Evolutionary conservation across 1,284 basidiomycete species (phyloP).

Genomic region (Trichosporon coremiiforme): DNA sequence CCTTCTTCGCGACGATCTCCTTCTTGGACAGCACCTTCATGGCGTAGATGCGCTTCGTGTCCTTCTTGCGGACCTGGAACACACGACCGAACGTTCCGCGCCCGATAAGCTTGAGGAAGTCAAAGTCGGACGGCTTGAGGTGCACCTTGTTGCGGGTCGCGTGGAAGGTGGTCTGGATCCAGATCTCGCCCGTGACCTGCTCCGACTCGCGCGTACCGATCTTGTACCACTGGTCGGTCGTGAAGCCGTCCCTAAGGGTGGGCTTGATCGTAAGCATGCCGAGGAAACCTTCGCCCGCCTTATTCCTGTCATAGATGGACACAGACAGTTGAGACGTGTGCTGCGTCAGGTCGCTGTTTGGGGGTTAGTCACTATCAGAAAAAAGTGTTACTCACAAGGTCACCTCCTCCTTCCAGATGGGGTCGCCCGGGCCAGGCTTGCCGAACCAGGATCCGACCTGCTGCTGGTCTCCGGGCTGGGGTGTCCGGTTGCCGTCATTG

Average conservation of each 20-base stretch:
- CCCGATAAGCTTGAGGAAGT: constrained; percentile 98
- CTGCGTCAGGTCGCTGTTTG: constrained; percentile 85
- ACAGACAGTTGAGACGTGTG: constrained; percentile 81
- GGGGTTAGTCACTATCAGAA: background rate
- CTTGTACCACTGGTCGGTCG: constrained; percentile 96
- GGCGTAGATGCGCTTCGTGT: constrained; percentile 98
- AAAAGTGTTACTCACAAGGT: constrained; percentile 73
- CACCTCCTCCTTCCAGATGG: constrained; percentile 98
- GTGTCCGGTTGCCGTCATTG: constrained; percentile 54
- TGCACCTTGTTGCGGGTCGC: constrained; percentile 79
- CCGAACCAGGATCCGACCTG: constrained; percentile 42
- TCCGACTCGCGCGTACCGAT: constrained; percentile 77
- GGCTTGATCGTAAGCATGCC: constrained; percentile 92
- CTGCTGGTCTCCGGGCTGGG: constrained; percentile 43
- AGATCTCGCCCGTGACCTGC: constrained; percentile 85
- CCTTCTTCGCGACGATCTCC: constrained; percentile 98
- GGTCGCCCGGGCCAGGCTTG: constrained; percentile 65
- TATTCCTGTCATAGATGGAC: constrained; percentile 88
- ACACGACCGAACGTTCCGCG: constrained; percentile 98
- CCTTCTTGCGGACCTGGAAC: constrained; percentile 96
- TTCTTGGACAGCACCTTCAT: constrained; percentile 99
- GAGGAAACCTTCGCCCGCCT: constrained; percentile 81
- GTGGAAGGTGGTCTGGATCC: constrained; percentile 92
- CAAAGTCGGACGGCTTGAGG: constrained; percentile 89
- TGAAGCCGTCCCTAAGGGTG: constrained; percentile 82